Evolutionary conservation across 345 rosid species (phyloP).

Genomic region (Gynandropsis gynandra): DNA sequence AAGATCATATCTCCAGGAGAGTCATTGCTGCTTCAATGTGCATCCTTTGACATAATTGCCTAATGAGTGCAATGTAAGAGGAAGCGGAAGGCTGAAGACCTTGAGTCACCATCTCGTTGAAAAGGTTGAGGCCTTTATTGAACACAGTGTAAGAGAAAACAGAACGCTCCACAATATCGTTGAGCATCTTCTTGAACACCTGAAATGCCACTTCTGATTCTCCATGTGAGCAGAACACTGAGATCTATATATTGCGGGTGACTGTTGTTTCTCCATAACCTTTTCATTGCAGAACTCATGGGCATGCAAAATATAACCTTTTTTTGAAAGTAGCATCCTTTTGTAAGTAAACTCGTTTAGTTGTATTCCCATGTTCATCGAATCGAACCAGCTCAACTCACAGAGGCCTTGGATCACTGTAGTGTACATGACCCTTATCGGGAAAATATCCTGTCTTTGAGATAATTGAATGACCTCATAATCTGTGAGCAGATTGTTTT

Average conservation of each 20-base stretch:
- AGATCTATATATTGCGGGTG: slow-evolving; percentile 45
- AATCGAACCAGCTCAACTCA: slow-evolving; percentile 49
- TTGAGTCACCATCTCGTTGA: no score
- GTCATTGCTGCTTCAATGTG: not conserved
- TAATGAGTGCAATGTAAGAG: not conserved
- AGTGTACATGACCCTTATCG: slow-evolving; percentile 43
- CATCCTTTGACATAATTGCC: not conserved
- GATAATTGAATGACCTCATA: slow-evolving; percentile 42
- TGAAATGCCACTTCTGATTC: slow-evolving; percentile 36
- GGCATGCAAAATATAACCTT: slow-evolving; percentile 42
- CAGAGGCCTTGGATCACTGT: slow-evolving; percentile 55
- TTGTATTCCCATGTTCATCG: slow-evolving; percentile 42
- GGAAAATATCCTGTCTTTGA: slow-evolving; percentile 51
- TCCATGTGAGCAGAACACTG: slow-evolving; percentile 36
- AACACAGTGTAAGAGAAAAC: not conserved
- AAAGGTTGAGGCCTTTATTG: no score
- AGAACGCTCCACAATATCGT: slow-evolving; percentile 24
- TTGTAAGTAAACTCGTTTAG: slow-evolving; percentile 56
- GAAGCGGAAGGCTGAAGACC: no score
- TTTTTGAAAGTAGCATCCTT: slow-evolving; percentile 52
- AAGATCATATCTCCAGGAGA: not conserved
- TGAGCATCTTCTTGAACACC: slow-evolving; percentile 37
- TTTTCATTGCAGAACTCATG: slow-evolving; percentile 30
- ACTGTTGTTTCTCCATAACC: slow-evolving; percentile 42
- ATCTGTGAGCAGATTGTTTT: slow-evolving; percentile 40